Evolutionary conservation across 1,139 yeast species (phyloP), one percentile per base, ranked within the genome.

Genomic region (Nakaseomyces kungkrabaensis): DNA sequence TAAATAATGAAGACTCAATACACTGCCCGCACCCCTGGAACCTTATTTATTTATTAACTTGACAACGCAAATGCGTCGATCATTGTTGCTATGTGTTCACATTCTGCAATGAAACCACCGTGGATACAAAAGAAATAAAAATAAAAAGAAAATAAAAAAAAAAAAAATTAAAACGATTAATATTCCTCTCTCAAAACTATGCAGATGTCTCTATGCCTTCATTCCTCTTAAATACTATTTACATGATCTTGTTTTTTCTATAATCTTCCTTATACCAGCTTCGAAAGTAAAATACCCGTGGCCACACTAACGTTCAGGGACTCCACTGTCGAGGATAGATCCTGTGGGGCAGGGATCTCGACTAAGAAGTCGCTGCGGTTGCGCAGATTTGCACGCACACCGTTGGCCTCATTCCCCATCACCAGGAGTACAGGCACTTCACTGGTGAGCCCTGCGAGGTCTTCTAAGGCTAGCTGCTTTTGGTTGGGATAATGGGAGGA

Each of bases 301-400:
- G 97, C 96, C 4, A 89, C 96, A 61, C 95, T 85, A 37, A 87
- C 97, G 63, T 89, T 89, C 58, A 89, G 71, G 25, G 95, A 85
- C 61, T 88, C 96, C 37, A 89, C 82, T 13, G 78, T 68, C 2
- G 60, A 60, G 50, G 72, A 73, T 10, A 25, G 11, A 1, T 68
- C 68, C 45, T 65, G 50, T 51, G 47, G 24, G 60, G 61, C 65
- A 56, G 61, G 66, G n/a, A 86, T 72, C 26, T 78, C 76, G 8
- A 81, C 90, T 49, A 77, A 70, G 59, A 72, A 81, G 56, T 87
- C 88, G 49, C 90, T 79, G 54, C 82, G 72, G 51, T 78, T 69
- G 52, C 78, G 72, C 56, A 89, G 59, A 46, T 79, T 75, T 13
- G 83, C 82, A 50, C 96, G 73, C 29, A 89, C 79, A 33, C 97